Conservation (phyloP, 768 basidiomycete genomes). For the Hirschioporus abietinus region DNA sequence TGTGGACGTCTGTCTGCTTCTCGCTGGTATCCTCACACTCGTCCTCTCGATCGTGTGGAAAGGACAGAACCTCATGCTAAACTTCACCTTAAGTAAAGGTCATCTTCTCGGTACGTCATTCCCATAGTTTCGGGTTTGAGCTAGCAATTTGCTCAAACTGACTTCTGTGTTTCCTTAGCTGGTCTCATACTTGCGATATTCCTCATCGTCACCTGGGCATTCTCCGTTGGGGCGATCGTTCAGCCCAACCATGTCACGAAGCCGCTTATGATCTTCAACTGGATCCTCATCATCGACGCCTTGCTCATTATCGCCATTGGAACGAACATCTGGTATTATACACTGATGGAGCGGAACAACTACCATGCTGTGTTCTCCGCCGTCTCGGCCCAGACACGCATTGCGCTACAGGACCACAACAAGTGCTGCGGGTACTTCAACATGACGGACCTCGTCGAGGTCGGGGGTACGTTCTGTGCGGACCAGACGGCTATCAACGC, state of each 20-base stretch:
- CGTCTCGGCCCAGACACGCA: constrained; percentile 40
- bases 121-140: constrained; percentile 3
- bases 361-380: constrained; percentile 55
- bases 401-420: constrained; percentile 70
- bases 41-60: constrained; percentile 70
- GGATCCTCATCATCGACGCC: constrained; percentile 60
- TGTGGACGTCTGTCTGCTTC: constrained; percentile 64
- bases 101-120: constrained; percentile 54
- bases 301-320: constrained; percentile 59
- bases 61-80: constrained; percentile 60
- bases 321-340: constrained; percentile 77
- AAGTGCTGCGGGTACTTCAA: constrained; percentile 85
- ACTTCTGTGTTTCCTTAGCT: constrained; percentile 35
- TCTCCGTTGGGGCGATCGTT: constrained; percentile 68
- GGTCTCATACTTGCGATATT: constrained; percentile 65
- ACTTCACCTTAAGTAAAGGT: constrained; percentile 55
- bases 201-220: constrained; percentile 58
- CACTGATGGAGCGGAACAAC: constrained; percentile 63
- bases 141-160: constrained; percentile 18
- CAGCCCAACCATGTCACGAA: constrained; percentile 64
- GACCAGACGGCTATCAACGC: constrained; percentile 33
- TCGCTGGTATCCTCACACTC: constrained; percentile 61
- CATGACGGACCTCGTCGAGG: constrained; percentile 49
- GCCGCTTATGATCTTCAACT: constrained; percentile 75
- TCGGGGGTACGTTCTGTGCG: constrained; percentile 60